Evolutionary conservation across 2,329 filamentous ascomycete species (phyloP), one percentile per base, ranked within the genome.

Genomic region (Cladosporium sphaerospermum): DNA sequence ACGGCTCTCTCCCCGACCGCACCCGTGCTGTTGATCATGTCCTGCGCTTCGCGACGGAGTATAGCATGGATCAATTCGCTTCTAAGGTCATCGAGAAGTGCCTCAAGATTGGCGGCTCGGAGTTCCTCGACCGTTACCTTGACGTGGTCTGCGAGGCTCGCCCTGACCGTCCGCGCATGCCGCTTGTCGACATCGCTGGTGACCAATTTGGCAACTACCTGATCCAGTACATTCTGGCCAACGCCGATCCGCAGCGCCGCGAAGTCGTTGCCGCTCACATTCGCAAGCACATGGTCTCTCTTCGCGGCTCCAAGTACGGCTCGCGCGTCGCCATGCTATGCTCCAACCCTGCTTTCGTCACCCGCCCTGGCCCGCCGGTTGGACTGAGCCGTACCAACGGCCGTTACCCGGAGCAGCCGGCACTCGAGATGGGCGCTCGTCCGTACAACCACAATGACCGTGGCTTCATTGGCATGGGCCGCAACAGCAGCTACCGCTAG

Each of bases 71-170:
- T 63, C 93, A 99, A 67, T 99, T 96, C 68, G 95, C 93, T 41
- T 99, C 93, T 56, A 99, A 99, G 73, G 93, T 99, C 42, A 92
- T 99, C 56, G 92, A 99, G 74, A 99, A 99, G 74, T 99, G 93
- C 65, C 82, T 99, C 61, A 99, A 99, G 77, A 95, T 99, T 73
- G 89, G 92, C 42, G 89, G 90, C 28, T 73, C 79, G 23, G 92
- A 97, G 44, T 99, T 99, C 67, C 79, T 99, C 41, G 82, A 90
- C 56, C 89, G 89, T 57, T 99, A 97, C 67, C 83, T 99, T 55
- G 87, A 95, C 68, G 86, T 91, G 56, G 90, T 99, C 56, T 97
- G 91, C 69, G 92, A 96, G 69, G 89, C 89, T 54, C 88, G 89
- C 57, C 77, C 85, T 41, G 91, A 96, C 68, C 88, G 93, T 61